Conservation (phyloP, 306 rosid species). For the Pueraria montana region DNA sequence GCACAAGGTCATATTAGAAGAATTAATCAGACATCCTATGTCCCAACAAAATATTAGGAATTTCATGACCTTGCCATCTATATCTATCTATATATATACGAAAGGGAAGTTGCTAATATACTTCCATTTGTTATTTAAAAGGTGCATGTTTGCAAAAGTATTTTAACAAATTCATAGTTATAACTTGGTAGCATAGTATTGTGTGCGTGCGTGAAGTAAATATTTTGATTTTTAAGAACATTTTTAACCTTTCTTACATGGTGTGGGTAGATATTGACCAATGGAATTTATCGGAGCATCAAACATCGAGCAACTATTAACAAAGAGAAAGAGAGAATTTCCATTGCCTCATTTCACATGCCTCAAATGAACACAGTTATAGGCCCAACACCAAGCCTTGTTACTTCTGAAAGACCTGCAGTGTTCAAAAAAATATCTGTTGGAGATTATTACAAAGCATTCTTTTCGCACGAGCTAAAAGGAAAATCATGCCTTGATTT, state of each 20-base stretch:
- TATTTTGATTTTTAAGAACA: no score
- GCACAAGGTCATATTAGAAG: no score
- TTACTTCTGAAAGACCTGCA: constrained; percentile 36
- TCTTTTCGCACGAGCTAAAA: background rate
- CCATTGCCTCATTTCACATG: constrained; percentile 44
- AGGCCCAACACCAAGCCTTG: constrained; percentile 28
- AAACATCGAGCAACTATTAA: constrained; percentile 42
- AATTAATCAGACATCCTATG: no score
- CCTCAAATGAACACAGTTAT: background rate
- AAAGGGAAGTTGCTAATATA: no score
- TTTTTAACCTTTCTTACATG: background rate
- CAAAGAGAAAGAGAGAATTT: constrained; percentile 42
- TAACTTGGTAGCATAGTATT: no score
- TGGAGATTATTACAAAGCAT: constrained; percentile 27
- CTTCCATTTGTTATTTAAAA: no score
- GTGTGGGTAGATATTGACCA: constrained; percentile 36
- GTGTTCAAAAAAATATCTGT: background rate
- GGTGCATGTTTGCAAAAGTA: no score
- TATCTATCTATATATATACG: no score
- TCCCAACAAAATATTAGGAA: no score
- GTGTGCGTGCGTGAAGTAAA: no score
- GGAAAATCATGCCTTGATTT: constrained; percentile 38
- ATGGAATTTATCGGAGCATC: constrained; percentile 45
- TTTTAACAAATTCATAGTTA: no score
- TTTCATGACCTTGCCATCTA: no score